These are phyloP conservation scores for Croton laevigatus DNA, from an alignment of 441 rosid genomes.

Conservation along the genomic window DNA sequence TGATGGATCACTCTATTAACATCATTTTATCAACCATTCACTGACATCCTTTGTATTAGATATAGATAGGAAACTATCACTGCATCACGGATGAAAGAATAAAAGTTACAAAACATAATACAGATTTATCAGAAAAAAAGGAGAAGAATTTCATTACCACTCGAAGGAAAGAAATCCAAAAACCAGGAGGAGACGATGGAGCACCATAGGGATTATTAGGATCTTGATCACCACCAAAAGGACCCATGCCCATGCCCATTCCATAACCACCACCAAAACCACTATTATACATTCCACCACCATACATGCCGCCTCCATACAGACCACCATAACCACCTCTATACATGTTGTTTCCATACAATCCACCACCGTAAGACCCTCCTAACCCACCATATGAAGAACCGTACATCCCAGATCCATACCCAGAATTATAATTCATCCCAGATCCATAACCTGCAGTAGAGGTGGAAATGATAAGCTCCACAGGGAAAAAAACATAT, in stretches of 20 bases:
- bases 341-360: constrained; percentile 64
- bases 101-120: not conserved
- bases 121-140: not conserved
- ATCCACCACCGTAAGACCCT: constrained; percentile 67
- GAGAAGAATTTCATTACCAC: constrained; percentile 50
- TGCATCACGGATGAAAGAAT: not conserved
- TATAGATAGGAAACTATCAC: not conserved
- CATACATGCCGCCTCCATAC: constrained; percentile 59
- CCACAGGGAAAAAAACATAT: not conserved
- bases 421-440: constrained; percentile 58
- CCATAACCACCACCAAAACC: constrained; percentile 81
- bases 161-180: constrained; percentile 91
- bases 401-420: constrained; percentile 66
- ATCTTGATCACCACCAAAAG: constrained; percentile 85
- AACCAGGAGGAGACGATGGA: constrained; percentile 91
- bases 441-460: constrained; percentile 65
- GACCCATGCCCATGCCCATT: constrained; percentile 85
- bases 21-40: not conserved
- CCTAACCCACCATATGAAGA: constrained; percentile 63
- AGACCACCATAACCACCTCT: constrained; percentile 79
- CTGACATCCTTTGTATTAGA: not conserved
- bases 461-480: constrained; percentile 14
- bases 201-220: constrained; percentile 83
- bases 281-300: constrained; percentile 62
- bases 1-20: not conserved